Conservation (phyloP, 1,139 yeast species). For the Saccharomyces pastorianus region DNA sequence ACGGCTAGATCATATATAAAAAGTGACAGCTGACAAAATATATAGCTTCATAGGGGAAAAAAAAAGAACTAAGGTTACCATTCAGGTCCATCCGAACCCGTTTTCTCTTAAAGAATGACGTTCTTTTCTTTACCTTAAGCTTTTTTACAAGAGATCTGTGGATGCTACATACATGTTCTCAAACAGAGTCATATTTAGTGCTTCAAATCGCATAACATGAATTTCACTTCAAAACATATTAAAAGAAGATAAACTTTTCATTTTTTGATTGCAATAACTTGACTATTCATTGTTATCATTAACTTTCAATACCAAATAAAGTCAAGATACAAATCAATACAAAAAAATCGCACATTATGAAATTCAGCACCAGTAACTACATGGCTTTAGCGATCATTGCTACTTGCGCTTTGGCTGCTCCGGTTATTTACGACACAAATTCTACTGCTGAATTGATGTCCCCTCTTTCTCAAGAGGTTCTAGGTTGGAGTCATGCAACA, state of each 20-base stretch:
- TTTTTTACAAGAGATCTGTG: background rate
- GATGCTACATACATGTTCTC: background rate
- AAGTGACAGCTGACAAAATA: background rate
- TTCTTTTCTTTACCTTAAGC: background rate
- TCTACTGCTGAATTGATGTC: background rate
- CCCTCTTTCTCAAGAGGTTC: background rate
- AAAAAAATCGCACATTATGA: background rate
- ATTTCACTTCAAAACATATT: background rate
- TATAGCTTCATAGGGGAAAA: background rate
- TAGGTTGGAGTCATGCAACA: conserved; percentile 8
- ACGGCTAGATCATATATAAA: background rate
- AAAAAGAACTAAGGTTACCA: background rate
- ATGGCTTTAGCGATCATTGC: background rate
- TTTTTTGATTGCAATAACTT: background rate
- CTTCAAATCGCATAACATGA: background rate
- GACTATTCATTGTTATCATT: background rate
- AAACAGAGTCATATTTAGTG: background rate
- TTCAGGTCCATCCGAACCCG: background rate
- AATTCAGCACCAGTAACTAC: background rate
- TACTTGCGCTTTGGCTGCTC: background rate
- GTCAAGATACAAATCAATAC: background rate
- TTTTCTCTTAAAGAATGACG: background rate
- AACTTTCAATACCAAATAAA: background rate
- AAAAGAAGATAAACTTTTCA: background rate
- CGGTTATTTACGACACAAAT: background rate